A percentile compares a stretch with the other conserved stretches of the same genome.
phyloP scores from a whole-genome alignment of 257 asterid genomes.

The Eustoma russellianum region DNA sequence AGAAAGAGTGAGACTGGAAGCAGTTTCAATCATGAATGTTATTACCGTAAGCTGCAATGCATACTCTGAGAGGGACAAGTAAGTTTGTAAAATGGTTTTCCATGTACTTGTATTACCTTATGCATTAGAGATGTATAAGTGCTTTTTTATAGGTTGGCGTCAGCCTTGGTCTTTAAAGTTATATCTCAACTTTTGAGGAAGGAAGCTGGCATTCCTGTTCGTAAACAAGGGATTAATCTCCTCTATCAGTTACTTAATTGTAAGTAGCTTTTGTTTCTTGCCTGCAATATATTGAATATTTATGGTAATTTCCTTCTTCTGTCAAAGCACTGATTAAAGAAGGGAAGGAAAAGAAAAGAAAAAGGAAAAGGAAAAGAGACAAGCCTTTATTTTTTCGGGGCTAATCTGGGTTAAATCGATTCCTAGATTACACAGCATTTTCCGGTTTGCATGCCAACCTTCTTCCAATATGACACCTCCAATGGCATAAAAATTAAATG shows the following conservation, averaged over 20 bases:
- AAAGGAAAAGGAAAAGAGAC: no score
- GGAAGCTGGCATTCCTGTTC: slow-evolving; percentile 62
- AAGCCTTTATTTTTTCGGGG: no score
- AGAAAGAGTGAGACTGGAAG: slow-evolving; percentile 46
- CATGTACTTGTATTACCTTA: background rate
- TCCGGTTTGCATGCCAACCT: no score
- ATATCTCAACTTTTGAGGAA: slow-evolving; percentile 49
- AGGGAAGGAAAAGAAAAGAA: no score
- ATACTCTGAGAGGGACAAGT: slow-evolving; percentile 74
- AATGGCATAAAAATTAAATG: no score
- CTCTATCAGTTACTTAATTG: slow-evolving; percentile 77
- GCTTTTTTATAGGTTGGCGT: slow-evolving; percentile 45
- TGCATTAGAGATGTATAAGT: slow-evolving; percentile 10
- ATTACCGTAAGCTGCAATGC: slow-evolving; percentile 68
- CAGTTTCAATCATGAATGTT: slow-evolving; percentile 68
- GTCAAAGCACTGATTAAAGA: no score
- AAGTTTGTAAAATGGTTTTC: slow-evolving; percentile 19
- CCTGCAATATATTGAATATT: background rate
- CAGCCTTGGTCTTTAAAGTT: slow-evolving; percentile 42
- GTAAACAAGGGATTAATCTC: slow-evolving; percentile 61
- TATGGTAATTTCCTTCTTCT: no score
- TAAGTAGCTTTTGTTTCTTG: slow-evolving; percentile 30
- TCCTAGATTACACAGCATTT: no score
- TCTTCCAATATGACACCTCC: no score
- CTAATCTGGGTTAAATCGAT: no score